A percentile compares a stretch with the other conserved stretches of the same genome.
Conservation (phyloP, 179 eudicot species). For the Pouteria campechiana region DNA sequence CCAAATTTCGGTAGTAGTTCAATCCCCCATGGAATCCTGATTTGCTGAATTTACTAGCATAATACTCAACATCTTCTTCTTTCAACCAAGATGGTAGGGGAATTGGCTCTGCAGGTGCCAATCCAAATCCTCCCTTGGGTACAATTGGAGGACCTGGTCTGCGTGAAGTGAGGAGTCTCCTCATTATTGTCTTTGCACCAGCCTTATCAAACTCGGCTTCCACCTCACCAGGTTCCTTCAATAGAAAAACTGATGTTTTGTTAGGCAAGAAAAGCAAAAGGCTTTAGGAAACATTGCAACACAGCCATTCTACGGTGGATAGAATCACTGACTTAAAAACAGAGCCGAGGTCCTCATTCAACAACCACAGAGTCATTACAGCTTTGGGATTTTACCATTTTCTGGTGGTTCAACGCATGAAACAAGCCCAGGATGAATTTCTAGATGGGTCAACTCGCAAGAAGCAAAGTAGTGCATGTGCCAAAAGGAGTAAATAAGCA, state of each 20-base stretch:
- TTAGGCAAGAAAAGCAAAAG: not conserved
- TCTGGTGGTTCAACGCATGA: too few species aligned
- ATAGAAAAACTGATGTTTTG: not conserved
- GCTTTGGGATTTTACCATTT: too few species aligned
- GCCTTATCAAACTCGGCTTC: conserved; percentile 28
- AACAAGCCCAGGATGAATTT: too few species aligned
- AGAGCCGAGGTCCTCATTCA: too few species aligned
- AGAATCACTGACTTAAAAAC: too few species aligned
- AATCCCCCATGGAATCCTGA: conserved; percentile 77
- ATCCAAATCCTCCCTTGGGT: conserved; percentile 29
- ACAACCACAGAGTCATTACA: too few species aligned
- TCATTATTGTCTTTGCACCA: conserved; percentile 16
- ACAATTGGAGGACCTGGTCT: conserved; percentile 17
- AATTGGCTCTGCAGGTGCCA: conserved; percentile 13
- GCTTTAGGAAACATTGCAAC: too few species aligned
- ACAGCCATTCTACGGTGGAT: too few species aligned
- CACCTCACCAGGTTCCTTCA: conserved; percentile 65
- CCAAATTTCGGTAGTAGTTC: conserved; percentile 67
- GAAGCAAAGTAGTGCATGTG: too few species aligned
- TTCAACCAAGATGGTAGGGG: conserved; percentile 65
- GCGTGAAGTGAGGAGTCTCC: conserved; percentile 14
- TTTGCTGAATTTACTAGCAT: conserved; percentile 22
- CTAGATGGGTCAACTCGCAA: too few species aligned
- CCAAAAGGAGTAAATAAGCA: too few species aligned
- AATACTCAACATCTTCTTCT: conserved; percentile 35